Evolutionary conservation across 257 asterid genomes (phyloP), one percentile per base, ranked within the genome.

Genomic region (Plantago ovata): DNA sequence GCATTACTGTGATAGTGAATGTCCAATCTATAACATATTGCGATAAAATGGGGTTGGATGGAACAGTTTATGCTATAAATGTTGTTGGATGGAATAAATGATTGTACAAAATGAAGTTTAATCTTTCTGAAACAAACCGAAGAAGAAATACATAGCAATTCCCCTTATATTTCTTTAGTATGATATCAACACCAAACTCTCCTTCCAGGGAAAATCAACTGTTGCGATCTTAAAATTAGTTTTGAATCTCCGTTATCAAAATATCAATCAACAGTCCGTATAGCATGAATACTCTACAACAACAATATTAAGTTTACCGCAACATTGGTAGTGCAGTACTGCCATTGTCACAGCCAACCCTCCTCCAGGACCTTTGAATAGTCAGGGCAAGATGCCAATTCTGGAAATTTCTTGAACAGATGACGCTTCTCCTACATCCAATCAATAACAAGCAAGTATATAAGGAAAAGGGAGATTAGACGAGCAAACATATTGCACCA

Each of bases 341-440:
- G 59, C 95, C 98, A 69, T 82, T 92, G 41, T 96, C 98, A 75
- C 98, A 92, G 38, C 98, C 98, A n/a, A n/a, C n/a, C n/a, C 38
- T 87, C 90, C 73, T 92, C 96, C 94, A 92, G 82, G 74, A 85
- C 81, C 75, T 72, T 81, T 20, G 81, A 70, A 64, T 71, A 54
- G 4, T 76, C 86, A 19, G 61, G 7, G 62, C 90, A 88, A 41
- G 85, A 81, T 58, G 86, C 88, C 64, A 92, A 69, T 55, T 88
- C 93, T 4, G 93, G 95, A 66, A 92, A 92, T 56, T 85, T 96
- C 68, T 83, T 92, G 64, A 85, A 74, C 70, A 92, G 69, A 72
- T 88, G 88, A 49, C 95, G 76, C 60, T 95, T 77, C 78, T 92
- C 96, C 95, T 91, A 70, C 75, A 49, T 46, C 57, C 60, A 42